Base-by-base conservation (phyloP, 805 yeast genomes). In the Candida lessepsii region DNA sequence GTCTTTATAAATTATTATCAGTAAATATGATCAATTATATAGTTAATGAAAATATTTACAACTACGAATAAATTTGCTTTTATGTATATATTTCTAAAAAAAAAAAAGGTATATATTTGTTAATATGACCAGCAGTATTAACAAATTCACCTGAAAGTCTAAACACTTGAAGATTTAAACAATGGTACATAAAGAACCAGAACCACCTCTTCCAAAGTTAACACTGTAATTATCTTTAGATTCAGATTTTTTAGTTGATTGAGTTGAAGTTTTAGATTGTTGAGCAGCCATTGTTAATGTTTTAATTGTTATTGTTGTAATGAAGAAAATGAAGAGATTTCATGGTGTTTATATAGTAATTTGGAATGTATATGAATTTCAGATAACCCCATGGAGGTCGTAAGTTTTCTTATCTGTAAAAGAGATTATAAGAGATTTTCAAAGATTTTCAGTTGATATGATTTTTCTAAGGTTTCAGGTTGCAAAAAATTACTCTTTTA, bases 241-340 rank as follows among this genome's bases (percentile, higher is more conserved):
- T 34, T 34, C 37, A 15, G 13, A 13, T 9, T 24, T 23, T 9
- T 32, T 32, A 34, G 37, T 34, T 11, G 29, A 26, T 24, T 34
- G 14, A 25, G 35, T 31, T 5, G 29, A 24, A 34, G 37, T 34
- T 24, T 23, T 34, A 24, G 28, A 10, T 25, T 34, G 37, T 34
- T 34, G 37, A 34, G 37, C 37, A 20, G 37, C 29, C 37, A 34
- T 34, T 24, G 10, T 34, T 11, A 17, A n/a, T n/a, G n/a, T n/a
- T n/a, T n/a, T n/a, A n/a, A n/a, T n/a, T n/a, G n/a, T 23, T 34
- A 5, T 23, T 34, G 26, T 34, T 34, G 21, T 24, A 11, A 34
- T 34, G 29, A 15, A n/a, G 17, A 24, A 34, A 23, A 4, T 9
- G 14, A 16, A 11, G 29, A 23, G 11, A 15, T 3, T 24, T 17